Percentiles rank a stretch among this genome's conserved stretches.
These are phyloP conservation scores for Cladophialophora bantiana DNA, from an alignment of 2,329 filamentous ascomycete genomes.

Conservation along the genomic window DNA sequence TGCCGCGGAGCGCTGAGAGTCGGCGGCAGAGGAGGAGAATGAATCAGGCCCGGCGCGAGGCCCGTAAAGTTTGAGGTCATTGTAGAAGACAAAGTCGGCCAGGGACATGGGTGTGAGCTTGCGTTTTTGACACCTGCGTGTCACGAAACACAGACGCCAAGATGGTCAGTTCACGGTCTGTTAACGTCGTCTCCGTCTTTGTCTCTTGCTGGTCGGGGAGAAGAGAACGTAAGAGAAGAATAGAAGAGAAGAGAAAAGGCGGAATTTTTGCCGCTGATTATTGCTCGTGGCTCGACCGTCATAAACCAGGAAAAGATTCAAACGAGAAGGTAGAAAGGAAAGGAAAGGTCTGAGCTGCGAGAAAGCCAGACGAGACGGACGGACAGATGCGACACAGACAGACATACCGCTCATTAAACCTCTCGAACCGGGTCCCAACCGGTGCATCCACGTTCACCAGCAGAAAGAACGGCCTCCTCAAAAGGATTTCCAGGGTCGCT, in stretches of 20 bases:
- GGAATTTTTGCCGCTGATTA: not conserved
- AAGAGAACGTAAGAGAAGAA: not conserved
- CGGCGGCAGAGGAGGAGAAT: not conserved
- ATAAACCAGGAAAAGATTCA: not conserved
- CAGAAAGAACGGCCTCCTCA: conserved; percentile 87
- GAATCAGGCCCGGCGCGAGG: conserved; percentile 40
- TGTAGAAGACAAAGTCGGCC: conserved; percentile 66
- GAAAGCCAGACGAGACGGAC: not conserved
- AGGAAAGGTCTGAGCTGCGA: conserved; percentile 47
- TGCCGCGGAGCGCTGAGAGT: not conserved
- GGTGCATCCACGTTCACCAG: conserved; percentile 92
- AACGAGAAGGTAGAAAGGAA: not conserved
- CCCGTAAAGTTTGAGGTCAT: conserved; percentile 78
- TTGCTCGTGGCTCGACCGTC: not conserved
- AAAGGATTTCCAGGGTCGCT: conserved; percentile 73
- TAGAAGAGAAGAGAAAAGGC: not conserved
- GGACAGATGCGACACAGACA: not conserved
- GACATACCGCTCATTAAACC: conserved; percentile 67
- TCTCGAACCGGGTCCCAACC: conserved; percentile 79
- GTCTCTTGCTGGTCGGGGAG: not conserved
- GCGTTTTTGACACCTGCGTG: conserved; percentile 56
- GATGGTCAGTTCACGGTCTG: not conserved
- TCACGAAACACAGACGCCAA: not conserved
- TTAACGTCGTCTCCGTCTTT: not conserved
- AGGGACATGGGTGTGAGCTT: conserved; percentile 61